A percentile compares a stretch with the other conserved stretches of the same genome.
Evolutionary conservation across 805 yeast genomes (phyloP).

Genomic region (Kodamaea jinghongensis): DNA sequence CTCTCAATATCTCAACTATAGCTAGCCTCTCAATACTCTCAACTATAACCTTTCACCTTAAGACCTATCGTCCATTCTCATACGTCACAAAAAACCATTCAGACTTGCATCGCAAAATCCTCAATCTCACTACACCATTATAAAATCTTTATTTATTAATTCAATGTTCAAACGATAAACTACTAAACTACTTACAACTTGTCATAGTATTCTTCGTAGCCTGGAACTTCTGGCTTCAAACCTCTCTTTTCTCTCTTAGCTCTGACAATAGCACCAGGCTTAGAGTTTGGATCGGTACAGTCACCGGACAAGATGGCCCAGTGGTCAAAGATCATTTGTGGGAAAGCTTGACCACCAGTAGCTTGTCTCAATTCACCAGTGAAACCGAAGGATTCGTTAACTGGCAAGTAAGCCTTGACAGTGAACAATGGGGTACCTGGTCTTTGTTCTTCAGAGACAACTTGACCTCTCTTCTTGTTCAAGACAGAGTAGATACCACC

Average conservation of each 20-base stretch:
- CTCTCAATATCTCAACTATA: no score
- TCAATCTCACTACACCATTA: not conserved
- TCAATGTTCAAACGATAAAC: slow-evolving; percentile 3
- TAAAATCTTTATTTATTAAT: slow-evolving; percentile 6
- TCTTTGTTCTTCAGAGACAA: slow-evolving; percentile 98
- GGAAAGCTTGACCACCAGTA: slow-evolving; percentile 99
- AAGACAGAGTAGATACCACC: slow-evolving; percentile 99
- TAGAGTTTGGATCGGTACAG: slow-evolving; percentile 80
- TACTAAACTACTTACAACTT: slow-evolving; percentile 54
- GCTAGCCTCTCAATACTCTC: no score
- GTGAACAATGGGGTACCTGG: slow-evolving; percentile 99
- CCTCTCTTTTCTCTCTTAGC: slow-evolving; percentile 91
- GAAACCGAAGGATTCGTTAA: slow-evolving; percentile 99
- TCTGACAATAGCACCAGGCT: slow-evolving; percentile 59
- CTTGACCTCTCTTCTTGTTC: slow-evolving; percentile 99
- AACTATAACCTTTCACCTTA: no score
- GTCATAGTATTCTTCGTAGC: slow-evolving; percentile 98
- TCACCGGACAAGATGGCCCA: slow-evolving; percentile 92
- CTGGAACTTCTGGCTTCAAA: slow-evolving; percentile 96
- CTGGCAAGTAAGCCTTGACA: slow-evolving; percentile 99
- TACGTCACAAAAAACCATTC: no score
- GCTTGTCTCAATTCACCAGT: slow-evolving; percentile 99
- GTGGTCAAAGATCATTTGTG: slow-evolving; percentile 99
- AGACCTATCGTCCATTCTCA: no score
- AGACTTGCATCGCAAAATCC: not conserved